A percentile compares a stretch with the other conserved stretches of the same genome.
These are phyloP conservation scores for Xerocomus spinulosus DNA, from an alignment of 768 basidiomycete genomes.

Conservation along the genomic window DNA sequence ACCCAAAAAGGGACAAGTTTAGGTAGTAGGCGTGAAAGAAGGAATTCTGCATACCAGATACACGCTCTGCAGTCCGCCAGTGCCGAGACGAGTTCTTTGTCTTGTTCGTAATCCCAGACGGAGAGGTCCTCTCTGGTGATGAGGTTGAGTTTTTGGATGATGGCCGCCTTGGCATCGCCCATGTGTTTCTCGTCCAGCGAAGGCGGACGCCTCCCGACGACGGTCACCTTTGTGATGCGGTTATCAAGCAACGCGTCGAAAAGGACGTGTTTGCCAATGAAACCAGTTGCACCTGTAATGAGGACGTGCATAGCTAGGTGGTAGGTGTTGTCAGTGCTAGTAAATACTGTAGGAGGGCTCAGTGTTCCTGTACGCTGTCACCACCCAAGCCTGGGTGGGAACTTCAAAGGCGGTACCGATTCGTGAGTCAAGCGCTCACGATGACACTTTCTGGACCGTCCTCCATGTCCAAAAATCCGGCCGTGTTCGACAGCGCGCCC, in stretches of 20 bases:
- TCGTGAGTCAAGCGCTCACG: too few species aligned
- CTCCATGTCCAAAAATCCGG: too few species aligned
- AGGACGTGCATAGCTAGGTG: slow-evolving; percentile 20
- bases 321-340: too few species aligned
- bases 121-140: slow-evolving; percentile 23
- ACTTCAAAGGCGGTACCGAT: too few species aligned
- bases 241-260: slow-evolving; percentile 16
- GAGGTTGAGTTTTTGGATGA: slow-evolving; percentile 20
- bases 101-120: slow-evolving; percentile 26
- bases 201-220: slow-evolving; percentile 20
- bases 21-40: background rate
- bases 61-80: slow-evolving; percentile 23
- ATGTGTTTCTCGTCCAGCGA: slow-evolving; percentile 19
- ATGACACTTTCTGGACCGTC: too few species aligned
- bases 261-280: slow-evolving; percentile 20
- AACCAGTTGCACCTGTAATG: slow-evolving; percentile 25
- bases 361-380: too few species aligned
- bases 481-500: too few species aligned
- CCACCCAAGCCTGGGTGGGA: too few species aligned
- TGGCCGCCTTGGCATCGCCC: slow-evolving; percentile 10
- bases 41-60: slow-evolving; percentile 16
- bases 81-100: slow-evolving; percentile 19
- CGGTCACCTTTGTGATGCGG: slow-evolving; percentile 24
- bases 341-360: too few species aligned
- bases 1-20: background rate